These are phyloP conservation scores for Saturnispora serradocipensis DNA, from an alignment of 805 yeast species.

Conservation along the genomic window DNA sequence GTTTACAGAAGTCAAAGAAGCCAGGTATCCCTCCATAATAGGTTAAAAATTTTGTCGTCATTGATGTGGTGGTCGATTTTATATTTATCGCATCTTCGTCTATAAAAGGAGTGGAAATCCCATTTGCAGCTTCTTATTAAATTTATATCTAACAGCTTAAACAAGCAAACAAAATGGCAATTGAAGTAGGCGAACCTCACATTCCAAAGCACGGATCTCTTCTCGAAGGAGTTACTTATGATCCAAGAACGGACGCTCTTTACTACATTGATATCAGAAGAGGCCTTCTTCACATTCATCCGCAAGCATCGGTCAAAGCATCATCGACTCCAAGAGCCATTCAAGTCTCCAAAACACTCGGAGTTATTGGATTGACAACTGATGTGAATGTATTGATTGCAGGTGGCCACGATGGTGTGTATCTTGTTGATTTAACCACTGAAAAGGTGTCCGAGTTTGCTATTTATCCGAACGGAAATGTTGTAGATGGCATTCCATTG, in stretches of 20 bases:
- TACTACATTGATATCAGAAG: constrained; percentile 40
- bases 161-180: background rate
- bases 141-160: background rate
- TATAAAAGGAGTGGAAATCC: background rate
- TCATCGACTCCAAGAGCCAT: constrained; percentile 27
- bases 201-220: constrained; percentile 34
- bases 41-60: background rate
- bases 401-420: constrained; percentile 62
- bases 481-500: constrained; percentile 24
- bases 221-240: constrained; percentile 61
- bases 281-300: constrained; percentile 27
- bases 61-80: background rate
- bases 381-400: constrained; percentile 45
- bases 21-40: constrained; percentile 33
- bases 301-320: constrained; percentile 12
- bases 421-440: constrained; percentile 38
- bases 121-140: background rate
- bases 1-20: constrained; percentile 25
- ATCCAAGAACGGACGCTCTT: constrained; percentile 43
- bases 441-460: constrained; percentile 30
- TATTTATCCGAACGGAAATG: constrained; percentile 32
- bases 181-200: constrained; percentile 15
- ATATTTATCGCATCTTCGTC: background rate
- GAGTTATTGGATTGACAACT: constrained; percentile 62
- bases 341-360: constrained; percentile 37